These are phyloP conservation scores for Martiniozyma asiatica DNA, from an alignment of 1,139 yeast genomes.

Conservation along the genomic window DNA sequence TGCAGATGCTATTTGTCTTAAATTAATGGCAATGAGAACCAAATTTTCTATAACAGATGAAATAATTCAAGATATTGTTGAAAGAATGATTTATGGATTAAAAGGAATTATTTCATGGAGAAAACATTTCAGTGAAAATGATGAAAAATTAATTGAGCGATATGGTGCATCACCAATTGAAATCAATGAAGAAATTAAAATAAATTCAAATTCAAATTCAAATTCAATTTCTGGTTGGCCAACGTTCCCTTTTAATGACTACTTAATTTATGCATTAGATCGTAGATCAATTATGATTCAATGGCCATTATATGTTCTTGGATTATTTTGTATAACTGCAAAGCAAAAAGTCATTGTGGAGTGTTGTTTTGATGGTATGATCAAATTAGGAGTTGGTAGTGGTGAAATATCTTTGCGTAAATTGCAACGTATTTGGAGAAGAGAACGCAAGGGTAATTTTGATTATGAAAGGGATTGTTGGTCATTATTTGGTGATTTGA, in stretches of 20 bases:
- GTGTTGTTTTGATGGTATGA: constrained; percentile 24
- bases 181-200: no score
- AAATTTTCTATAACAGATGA: constrained; percentile 23
- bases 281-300: constrained; percentile 27
- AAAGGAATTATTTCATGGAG: constrained; percentile 15
- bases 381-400: constrained; percentile 25
- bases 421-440: constrained; percentile 22
- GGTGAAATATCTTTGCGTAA: constrained; percentile 24
- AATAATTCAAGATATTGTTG: constrained; percentile 31
- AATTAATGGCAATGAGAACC: constrained; percentile 19
- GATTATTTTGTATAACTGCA: constrained; percentile 23
- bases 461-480: constrained; percentile 23
- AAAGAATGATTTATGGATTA: constrained; percentile 26
- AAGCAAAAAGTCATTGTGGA: constrained; percentile 22
- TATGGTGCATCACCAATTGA: constrained; percentile 3
- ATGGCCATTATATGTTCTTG: constrained; percentile 27
- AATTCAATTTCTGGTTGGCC: constrained; percentile 6
- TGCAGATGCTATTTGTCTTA: constrained; percentile 31
- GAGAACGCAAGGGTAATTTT: constrained; percentile 36
- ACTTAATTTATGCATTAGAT: constrained; percentile 23
- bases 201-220: no score
- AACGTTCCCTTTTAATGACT: constrained; percentile 16
- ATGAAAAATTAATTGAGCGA: constrained; percentile 4
- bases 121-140: constrained; percentile 5
- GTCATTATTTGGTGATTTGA: constrained; percentile 1